Evolutionary conservation across 306 rosid genomes (phyloP), one percentile per base, ranked within the genome.

Genomic region (Prunus salicina): DNA sequence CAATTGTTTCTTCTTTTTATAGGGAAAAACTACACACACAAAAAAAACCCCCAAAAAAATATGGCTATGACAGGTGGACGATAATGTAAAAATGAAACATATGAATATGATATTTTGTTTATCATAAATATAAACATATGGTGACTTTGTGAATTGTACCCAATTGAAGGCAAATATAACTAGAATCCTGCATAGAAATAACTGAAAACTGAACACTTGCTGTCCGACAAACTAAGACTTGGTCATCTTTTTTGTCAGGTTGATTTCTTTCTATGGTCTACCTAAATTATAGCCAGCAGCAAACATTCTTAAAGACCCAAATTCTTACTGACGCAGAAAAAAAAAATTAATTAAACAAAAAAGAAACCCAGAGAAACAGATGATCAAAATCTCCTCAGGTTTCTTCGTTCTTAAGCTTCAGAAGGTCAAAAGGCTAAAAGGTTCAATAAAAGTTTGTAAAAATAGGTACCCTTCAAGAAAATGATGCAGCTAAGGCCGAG

Each of bases 251-350:
- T 65, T 65, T 55, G 78, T 51, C 65, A 32, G 69, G 60, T 50
- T 69, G 53, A 70, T 71, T 78, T 76, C 80, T 67, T 27, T 68
- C 67, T 27, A 77, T 71, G 93, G 91, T 79, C 30, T 69, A 9
- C 90, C 90, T 82, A 69, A 75, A 76, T 84, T 84, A 24, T 87
- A 84, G 94, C 78, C 78, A 51, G 34, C 47, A 85, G 76, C 62
- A 32, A 57, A 66, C 75, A 16, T 38, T 76, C 64, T 16, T 38
- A 70, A 38, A 34, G 63, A 67, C 45, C 43, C 4, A 50, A 49
- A 50, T 72, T 24, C 30, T 6, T 55, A 43, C 24, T 63, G 1
- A 8, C 15, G 73, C 77, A 74, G 32, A 69, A 53, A 47, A 62
- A 56, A 60, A 6, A 30, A 34, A 28, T 30, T n/a, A 65, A 27